Conservation (phyloP, 495 filamentous ascomycete genomes). For the Annulohypoxylon maeteangense region DNA sequence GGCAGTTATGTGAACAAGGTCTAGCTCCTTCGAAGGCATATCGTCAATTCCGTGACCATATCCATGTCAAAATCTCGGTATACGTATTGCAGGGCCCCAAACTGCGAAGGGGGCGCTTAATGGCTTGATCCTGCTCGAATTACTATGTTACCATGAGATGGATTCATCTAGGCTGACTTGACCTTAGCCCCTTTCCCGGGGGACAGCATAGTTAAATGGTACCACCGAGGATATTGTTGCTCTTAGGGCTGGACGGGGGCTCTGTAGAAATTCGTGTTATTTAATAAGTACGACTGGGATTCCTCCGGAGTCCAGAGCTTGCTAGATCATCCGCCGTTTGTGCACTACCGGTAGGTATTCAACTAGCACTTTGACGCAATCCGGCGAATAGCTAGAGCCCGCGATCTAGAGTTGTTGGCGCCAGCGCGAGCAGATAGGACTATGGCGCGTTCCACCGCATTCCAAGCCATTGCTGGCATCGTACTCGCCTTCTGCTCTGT, state of each 20-base stretch:
- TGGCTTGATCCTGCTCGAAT: slow-evolving; percentile 28
- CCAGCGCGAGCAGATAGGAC: slow-evolving; percentile 3
- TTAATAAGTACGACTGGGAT: slow-evolving; percentile 25
- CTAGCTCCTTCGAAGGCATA: slow-evolving; percentile 19
- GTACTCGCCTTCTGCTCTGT: slow-evolving; percentile 15
- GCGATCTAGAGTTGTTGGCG: slow-evolving; percentile 17
- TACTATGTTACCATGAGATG: slow-evolving; percentile 26
- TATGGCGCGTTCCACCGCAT: slow-evolving; percentile 18
- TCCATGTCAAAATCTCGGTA: slow-evolving; percentile 13
- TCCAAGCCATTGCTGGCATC: slow-evolving; percentile 12
- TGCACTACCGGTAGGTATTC: slow-evolving; percentile 26
- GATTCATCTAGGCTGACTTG: background rate
- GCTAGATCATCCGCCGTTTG: background rate
- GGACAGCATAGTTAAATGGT: background rate
- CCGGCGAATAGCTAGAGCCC: slow-evolving; percentile 22
- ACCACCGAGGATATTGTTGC: slow-evolving; percentile 4
- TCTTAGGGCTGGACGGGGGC: slow-evolving; percentile 18
- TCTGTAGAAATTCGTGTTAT: background rate
- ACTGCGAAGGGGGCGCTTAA: slow-evolving; percentile 13
- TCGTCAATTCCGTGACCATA: slow-evolving; percentile 15
- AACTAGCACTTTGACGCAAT: slow-evolving; percentile 30
- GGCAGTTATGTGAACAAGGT: slow-evolving; percentile 27
- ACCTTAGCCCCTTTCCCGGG: slow-evolving; percentile 15
- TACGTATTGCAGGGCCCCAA: slow-evolving; percentile 1
- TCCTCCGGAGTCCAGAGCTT: slow-evolving; percentile 2